Conservation (phyloP, 1,139 yeast species). For the Eremothecium coryli region DNA sequence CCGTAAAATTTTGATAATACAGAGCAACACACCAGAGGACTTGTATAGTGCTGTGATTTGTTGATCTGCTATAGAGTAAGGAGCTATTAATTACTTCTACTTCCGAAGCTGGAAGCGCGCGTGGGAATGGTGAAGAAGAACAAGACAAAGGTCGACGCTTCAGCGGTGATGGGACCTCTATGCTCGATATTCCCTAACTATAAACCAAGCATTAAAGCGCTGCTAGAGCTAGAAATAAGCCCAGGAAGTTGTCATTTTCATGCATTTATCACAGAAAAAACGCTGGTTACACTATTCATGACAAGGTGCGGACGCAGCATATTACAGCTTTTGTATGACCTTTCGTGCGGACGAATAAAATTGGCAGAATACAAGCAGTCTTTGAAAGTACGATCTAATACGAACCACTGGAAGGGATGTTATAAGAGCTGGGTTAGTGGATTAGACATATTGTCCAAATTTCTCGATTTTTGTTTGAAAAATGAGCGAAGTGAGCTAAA, state of each 20-base stretch:
- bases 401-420: slow-evolving; percentile 9
- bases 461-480: slow-evolving; percentile 15
- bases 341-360: slow-evolving; percentile 9
- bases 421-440: slow-evolving; percentile 12
- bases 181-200: slow-evolving; percentile 1
- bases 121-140: slow-evolving; percentile 5
- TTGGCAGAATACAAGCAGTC: slow-evolving; percentile 9
- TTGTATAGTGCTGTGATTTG: no score
- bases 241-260: background rate
- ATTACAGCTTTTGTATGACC: slow-evolving; percentile 11
- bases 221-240: background rate
- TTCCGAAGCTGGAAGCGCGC: no score
- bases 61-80: no score
- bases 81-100: no score
- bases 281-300: slow-evolving; percentile 17
- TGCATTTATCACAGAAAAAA: slow-evolving; percentile 12
- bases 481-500: slow-evolving; percentile 13
- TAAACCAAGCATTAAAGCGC: slow-evolving; percentile 1
- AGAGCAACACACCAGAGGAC: no score
- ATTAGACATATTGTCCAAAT: slow-evolving; percentile 11
- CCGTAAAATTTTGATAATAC: no score
- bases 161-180: slow-evolving; percentile 3
- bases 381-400: slow-evolving; percentile 5
- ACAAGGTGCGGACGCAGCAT: slow-evolving; percentile 21
- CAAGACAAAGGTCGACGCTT: slow-evolving; percentile 1